Base-by-base conservation (phyloP, 306 rosid genomes). In the Trifolium fragiferum region DNA sequence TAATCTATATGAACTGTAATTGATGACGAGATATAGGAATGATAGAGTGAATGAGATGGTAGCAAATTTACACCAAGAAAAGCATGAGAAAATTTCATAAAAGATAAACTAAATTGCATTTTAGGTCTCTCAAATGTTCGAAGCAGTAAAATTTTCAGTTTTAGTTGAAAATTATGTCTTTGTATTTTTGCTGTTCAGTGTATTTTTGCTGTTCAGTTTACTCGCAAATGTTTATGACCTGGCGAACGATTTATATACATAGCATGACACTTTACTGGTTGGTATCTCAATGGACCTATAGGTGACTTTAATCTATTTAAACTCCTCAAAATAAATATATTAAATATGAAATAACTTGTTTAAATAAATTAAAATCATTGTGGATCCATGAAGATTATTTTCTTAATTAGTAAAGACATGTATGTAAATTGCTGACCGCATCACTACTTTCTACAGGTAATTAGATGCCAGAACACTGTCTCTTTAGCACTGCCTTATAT, bases 21-120 rank as follows among this genome's bases (percentile, higher is more conserved):
- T 25, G 67, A 80, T 38, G 76, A 68, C 10, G 30, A 9, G 61
- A 54, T 20, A 20, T 10, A 7, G 30, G 33, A 65, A 76, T 69
- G 77, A 10, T 40, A 57, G n/a, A 13, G n/a, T 11, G 40, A 25
- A 46, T 40, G 67, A 21, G 68, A 41, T 40, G 20, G 7, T 27
- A 2, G 25, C 25, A 55, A 58, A 33, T 46, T 32, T 53, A 40
- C 16, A 14, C 27, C 37, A 47, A 10, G 35, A 19, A n/a, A 49
- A n/a, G 10, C 25, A 55, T 12, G 11, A 15, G 49, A 62, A 47
- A n/a, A 67, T 33, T 68, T 27, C 0, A 41, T 54, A 67, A 66
- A 62, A 11, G 9, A 37, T 59, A 54, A 49, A 0, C 10, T 46
- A 13, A 46, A 13, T 46, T 14, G 7, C 51, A 46, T 2, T 46